Conservation (phyloP, 2,329 filamentous ascomycete genomes). For the Paraphaeosphaeria sporulosa region DNA sequence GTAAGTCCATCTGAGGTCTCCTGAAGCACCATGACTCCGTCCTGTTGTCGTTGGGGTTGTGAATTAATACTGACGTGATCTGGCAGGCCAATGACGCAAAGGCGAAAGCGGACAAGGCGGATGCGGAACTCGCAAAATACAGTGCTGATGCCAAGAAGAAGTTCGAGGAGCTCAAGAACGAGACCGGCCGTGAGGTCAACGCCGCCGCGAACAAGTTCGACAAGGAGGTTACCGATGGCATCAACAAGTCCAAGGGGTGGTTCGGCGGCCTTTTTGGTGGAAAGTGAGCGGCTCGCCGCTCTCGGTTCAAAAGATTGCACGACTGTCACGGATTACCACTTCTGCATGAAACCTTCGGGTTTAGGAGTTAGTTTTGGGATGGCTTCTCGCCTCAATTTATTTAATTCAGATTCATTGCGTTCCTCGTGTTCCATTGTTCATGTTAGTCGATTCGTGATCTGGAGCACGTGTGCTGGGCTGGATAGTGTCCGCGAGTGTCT, state of each 20-base stretch:
- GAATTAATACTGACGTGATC: conserved; percentile 23
- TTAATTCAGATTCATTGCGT: conserved; percentile 5
- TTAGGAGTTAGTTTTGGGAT: conserved; percentile 29
- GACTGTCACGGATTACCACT: conserved; percentile 10
- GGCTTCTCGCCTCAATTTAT: conserved; percentile 29
- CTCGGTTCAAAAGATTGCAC: conserved; percentile 2
- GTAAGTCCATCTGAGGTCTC: conserved; percentile 26
- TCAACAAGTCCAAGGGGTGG: conserved; percentile 82
- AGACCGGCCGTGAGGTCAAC: conserved; percentile 63
- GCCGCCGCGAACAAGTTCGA: conserved; percentile 77
- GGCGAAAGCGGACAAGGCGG: conserved; percentile 67
- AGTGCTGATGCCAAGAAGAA: conserved; percentile 65
- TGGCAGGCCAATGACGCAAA: conserved; percentile 49
- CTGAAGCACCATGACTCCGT: background rate
- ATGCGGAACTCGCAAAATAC: conserved; percentile 64
- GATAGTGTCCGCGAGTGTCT: background rate
- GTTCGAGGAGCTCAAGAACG: conserved; percentile 70
- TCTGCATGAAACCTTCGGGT: conserved; percentile 34
- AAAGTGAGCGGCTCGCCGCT: conserved; percentile 32
- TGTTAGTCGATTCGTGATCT: background rate
- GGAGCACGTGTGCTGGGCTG: background rate
- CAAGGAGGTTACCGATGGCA: conserved; percentile 78
- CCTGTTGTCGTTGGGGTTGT: background rate
- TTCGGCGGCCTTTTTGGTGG: conserved; percentile 86
- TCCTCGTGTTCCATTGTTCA: background rate